These are phyloP conservation scores for Dactylis glomerata DNA, from an alignment of 176 grass and related monocot genomes.

Conservation along the genomic window DNA sequence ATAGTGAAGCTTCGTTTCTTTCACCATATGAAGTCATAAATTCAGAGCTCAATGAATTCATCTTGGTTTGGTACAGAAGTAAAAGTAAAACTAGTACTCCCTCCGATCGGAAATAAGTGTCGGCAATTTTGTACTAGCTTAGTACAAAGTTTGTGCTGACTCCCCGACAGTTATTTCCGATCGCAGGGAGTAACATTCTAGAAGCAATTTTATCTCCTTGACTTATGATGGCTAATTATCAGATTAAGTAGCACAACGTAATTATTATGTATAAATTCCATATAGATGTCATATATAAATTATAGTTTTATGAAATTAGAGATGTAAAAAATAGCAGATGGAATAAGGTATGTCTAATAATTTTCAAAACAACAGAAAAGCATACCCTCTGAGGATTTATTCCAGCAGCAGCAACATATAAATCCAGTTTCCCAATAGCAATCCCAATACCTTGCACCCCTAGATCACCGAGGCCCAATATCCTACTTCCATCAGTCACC, in stretches of 20 bases:
- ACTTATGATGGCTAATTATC: conserved; percentile 7
- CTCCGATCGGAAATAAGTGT: no score
- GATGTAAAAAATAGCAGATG: not conserved
- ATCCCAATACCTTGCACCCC: conserved; percentile 99
- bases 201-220: not conserved
- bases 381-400: conserved; percentile 98
- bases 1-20: not conserved
- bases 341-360: not conserved
- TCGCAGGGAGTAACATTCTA: not conserved
- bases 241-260: not conserved
- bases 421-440: conserved; percentile 86
- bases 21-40: not conserved
- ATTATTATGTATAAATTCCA: not conserved
- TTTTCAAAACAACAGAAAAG: conserved; percentile 7
- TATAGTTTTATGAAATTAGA: not conserved
- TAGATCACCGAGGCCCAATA: conserved; percentile 98
- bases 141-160: no score
- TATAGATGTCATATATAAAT: conserved; percentile 11
- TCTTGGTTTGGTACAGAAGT: not conserved
- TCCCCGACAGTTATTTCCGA: no score
- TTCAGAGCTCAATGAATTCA: conserved; percentile 10
- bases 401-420: conserved; percentile 97
- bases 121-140: no score
- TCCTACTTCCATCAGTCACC: conserved; percentile 97
- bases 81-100: not conserved